Conservation (phyloP, 2,329 filamentous ascomycete species). For the Acarospora socialis region DNA sequence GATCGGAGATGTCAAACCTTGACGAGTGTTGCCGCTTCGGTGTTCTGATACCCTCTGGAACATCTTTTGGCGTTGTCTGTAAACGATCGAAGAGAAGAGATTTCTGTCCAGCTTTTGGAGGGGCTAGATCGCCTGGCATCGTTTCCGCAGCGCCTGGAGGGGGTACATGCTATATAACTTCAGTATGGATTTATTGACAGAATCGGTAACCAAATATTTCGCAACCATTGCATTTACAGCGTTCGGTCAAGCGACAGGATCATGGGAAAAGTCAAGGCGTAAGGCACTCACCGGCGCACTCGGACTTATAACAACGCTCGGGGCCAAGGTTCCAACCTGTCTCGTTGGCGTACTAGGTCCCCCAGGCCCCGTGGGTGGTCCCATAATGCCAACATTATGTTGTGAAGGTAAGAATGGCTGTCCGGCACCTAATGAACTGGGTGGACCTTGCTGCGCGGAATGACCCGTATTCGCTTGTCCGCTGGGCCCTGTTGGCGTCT, state of each 20-base stretch:
- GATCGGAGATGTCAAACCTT: conserved; percentile 92
- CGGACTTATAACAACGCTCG: conserved; percentile 87
- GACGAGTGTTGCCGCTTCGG: conserved; percentile 96
- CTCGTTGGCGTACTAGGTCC: conserved; percentile 45
- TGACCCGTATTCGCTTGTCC: conserved; percentile 13
- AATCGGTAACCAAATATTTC: too few relatives aligned
- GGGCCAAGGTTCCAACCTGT: conserved; percentile 50
- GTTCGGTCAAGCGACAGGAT: conserved; percentile 4
- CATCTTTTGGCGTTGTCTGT: conserved; percentile 89
- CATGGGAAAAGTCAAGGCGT: conserved; percentile 2
- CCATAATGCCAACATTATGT: conserved; percentile 18
- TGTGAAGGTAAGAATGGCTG: conserved; percentile 27
- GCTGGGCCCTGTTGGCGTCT: too few relatives aligned
- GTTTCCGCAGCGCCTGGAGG: conserved; percentile 89
- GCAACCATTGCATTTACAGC: conserved; percentile 12
- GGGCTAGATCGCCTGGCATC: conserved; percentile 93
- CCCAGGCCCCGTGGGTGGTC: conserved; percentile 33
- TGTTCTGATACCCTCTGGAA: conserved; percentile 86
- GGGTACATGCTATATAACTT: conserved; percentile 58
- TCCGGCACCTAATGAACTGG: conserved; percentile 19
- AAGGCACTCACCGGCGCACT: conserved; percentile 64
- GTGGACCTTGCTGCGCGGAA: conserved; percentile 16
- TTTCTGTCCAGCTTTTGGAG: conserved; percentile 83
- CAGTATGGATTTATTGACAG: too few relatives aligned
- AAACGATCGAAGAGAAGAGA: conserved; percentile 77